A percentile compares a stretch with the other conserved stretches of the same genome.
Conservation (phyloP, 2,329 filamentous ascomycete genomes). For the Clarireedia sp. region DNA sequence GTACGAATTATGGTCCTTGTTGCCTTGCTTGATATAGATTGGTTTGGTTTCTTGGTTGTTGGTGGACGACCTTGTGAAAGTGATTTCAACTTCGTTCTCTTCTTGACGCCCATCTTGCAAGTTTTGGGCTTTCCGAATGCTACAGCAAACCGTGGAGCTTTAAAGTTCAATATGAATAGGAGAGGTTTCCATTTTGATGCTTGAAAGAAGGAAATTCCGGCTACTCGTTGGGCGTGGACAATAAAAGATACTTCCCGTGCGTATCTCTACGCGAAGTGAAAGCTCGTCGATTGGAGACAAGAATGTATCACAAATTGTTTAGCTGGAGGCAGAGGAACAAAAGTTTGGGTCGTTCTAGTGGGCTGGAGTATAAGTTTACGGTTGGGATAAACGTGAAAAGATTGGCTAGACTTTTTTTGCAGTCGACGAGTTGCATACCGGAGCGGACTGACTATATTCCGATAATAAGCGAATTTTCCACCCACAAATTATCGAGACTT, state of each 20-base stretch:
- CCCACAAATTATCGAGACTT: slow-evolving; percentile 6
- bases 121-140: neutral
- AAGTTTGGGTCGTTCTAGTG: too few species aligned
- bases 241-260: too few species aligned
- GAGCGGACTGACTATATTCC: neutral
- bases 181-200: neutral
- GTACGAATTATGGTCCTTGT: slow-evolving; percentile 57
- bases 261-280: too few species aligned
- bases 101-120: slow-evolving; percentile 35
- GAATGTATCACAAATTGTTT: too few species aligned
- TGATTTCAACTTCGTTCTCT: slow-evolving; percentile 39
- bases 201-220: too few species aligned
- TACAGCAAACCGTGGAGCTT: neutral
- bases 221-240: too few species aligned
- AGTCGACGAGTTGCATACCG: neutral
- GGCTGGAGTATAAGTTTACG: neutral
- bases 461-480: slow-evolving; percentile 4
- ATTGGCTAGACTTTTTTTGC: neutral
- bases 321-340: too few species aligned
- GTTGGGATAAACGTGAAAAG: neutral
- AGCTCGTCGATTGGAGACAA: too few species aligned
- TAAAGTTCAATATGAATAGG: neutral
- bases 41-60: slow-evolving; percentile 36
- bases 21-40: slow-evolving; percentile 56
- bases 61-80: slow-evolving; percentile 48